These are phyloP conservation scores for Backusella macrospora DNA, from an alignment of 192 early-diverging fungal species.

Conservation along the genomic window DNA sequence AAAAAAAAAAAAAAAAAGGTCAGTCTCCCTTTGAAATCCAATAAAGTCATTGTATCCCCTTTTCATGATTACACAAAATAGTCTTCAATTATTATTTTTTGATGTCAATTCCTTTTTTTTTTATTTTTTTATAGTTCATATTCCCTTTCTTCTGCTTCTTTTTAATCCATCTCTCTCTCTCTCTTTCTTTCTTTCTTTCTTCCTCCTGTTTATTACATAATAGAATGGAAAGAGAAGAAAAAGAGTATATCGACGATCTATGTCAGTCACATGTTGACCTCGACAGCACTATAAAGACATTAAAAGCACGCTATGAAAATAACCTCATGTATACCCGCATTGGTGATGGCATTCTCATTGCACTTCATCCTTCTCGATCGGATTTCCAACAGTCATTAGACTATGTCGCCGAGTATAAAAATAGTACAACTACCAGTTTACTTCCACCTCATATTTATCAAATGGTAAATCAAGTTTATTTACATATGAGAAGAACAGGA, in stretches of 20 bases:
- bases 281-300: background rate
- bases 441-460: constrained; percentile 75
- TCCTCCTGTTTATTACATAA: background rate
- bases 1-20: background rate
- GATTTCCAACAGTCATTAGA: constrained; percentile 55
- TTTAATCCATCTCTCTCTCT: background rate
- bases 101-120: constrained; percentile 1
- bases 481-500: constrained; percentile 77
- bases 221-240: background rate
- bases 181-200: background rate
- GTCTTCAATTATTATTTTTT: background rate
- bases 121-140: too few relatives aligned
- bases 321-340: constrained; percentile 22
- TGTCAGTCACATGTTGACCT: background rate
- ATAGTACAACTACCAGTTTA: constrained; percentile 47
- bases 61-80: background rate
- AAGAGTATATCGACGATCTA: background rate
- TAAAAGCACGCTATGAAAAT: constrained; percentile 22
- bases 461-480: constrained; percentile 74
- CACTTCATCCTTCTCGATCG: background rate
- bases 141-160: constrained; percentile 7
- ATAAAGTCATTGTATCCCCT: background rate
- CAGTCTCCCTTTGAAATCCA: constrained; percentile 1
- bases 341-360: constrained; percentile 14
- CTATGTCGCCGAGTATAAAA: constrained; percentile 69